These are phyloP conservation scores for Syzygium aqueum DNA, from an alignment of 345 rosid genomes.

Conservation along the genomic window DNA sequence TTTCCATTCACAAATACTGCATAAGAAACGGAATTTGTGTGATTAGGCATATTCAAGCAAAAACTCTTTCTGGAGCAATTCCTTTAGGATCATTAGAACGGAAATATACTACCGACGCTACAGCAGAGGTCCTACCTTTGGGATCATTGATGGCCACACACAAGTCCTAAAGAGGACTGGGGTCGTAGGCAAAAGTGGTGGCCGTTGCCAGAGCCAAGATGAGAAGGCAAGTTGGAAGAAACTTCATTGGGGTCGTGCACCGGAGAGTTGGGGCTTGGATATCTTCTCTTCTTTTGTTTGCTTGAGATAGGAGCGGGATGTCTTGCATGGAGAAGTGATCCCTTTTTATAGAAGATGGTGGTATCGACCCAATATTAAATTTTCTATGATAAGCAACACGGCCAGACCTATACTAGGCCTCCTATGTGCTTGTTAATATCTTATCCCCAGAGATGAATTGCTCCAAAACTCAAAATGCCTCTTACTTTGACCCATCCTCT, in stretches of 20 bases:
- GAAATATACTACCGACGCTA: no score
- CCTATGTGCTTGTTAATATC: background rate
- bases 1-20: no score
- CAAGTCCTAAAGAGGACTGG: background rate
- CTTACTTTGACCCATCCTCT: background rate
- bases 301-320: background rate
- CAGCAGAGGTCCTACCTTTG: no score
- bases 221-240: background rate
- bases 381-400: background rate
- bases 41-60: no score
- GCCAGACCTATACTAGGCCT: background rate
- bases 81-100: no score
- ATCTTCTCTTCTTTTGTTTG: background rate
- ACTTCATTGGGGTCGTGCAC: background rate
- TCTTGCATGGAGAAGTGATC: background rate
- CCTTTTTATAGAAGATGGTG: background rate
- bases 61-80: no score
- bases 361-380: no score
- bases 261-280: background rate
- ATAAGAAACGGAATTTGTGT: no score
- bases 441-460: background rate
- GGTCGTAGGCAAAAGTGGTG: background rate
- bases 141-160: no score
- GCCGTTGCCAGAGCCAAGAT: background rate
- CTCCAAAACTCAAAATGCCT: background rate